These are phyloP conservation scores for Fagopyrum tataricum DNA, from an alignment of 148 eudicot species.

Conservation along the genomic window DNA sequence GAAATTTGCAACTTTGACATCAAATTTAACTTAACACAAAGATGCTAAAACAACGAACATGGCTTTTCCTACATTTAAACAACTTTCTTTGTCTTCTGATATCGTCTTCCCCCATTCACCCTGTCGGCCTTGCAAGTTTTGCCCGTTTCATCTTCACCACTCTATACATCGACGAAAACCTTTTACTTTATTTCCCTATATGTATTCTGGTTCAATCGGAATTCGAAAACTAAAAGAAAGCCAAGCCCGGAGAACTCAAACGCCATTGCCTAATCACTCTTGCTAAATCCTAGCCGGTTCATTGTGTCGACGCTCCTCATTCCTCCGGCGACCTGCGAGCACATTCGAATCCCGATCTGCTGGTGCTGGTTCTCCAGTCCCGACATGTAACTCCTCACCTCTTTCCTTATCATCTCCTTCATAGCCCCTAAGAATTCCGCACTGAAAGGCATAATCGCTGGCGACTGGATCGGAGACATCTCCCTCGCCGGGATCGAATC, in stretches of 20 bases:
- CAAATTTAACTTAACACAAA: too few species aligned
- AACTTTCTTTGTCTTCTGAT: too few species aligned
- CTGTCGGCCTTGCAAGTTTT: background rate
- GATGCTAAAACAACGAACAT: too few species aligned
- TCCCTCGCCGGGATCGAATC: background rate
- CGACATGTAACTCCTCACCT: conserved; percentile 51
- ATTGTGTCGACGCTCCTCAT: conserved; percentile 23
- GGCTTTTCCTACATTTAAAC: too few species aligned
- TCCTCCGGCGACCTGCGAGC: conserved; percentile 26
- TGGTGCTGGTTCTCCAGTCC: conserved; percentile 15
- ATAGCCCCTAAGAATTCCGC: conserved; percentile 43
- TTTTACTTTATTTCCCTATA: background rate
- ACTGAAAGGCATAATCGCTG: conserved; percentile 24
- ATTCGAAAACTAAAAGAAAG: background rate
- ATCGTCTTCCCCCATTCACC: background rate
- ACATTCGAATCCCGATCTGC: conserved; percentile 15
- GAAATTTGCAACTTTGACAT: too few species aligned
- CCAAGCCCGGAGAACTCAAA: background rate
- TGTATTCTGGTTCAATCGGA: background rate
- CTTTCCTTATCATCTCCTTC: conserved; percentile 59
- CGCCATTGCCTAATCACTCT: conserved; percentile 15
- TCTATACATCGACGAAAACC: background rate
- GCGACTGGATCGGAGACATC: background rate
- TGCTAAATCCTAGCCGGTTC: conserved; percentile 41
- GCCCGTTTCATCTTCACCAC: background rate